These are phyloP conservation scores for Cercospora janseana DNA, from an alignment of 2,329 filamentous ascomycete species.

Conservation along the genomic window DNA sequence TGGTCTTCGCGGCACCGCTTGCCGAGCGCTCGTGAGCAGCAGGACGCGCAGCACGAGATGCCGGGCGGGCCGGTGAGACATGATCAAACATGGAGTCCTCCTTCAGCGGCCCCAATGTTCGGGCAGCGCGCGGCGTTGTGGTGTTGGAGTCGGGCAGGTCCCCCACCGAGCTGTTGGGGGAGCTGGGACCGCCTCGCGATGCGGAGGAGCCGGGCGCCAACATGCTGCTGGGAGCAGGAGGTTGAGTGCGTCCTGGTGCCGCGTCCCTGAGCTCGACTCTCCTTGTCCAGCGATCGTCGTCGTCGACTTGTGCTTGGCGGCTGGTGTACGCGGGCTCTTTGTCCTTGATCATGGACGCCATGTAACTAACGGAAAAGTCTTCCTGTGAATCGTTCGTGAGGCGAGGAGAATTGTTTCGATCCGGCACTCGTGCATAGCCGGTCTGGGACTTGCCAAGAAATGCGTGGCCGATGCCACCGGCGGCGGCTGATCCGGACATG, in stretches of 20 bases:
- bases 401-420: conserved; percentile 32
- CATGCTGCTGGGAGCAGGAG: conserved; percentile 10
- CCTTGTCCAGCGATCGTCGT: conserved; percentile 32
- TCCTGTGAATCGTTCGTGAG: conserved; percentile 29
- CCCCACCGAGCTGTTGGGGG: conserved; percentile 28
- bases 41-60: conserved; percentile 35
- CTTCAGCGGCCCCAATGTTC: conserved; percentile 12
- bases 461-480: conserved; percentile 28
- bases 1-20: conserved; percentile 60
- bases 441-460: conserved; percentile 33
- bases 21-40: conserved; percentile 26
- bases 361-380: conserved; percentile 22
- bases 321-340: conserved; percentile 26
- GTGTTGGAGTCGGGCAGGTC: conserved; percentile 29
- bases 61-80: conserved; percentile 35
- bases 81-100: conserved; percentile 33
- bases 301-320: conserved; percentile 31
- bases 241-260: conserved; percentile 13
- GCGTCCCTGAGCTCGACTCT: conserved; percentile 27
- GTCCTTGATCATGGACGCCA: conserved; percentile 22
- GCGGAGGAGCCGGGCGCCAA: conserved; percentile 5
- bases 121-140: conserved; percentile 30
- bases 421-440: conserved; percentile 34
- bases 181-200: conserved; percentile 24
- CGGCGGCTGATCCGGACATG: conserved; percentile 25